Conservation (phyloP, 768 basidiomycete species). For the Hericium coralloides region DNA sequence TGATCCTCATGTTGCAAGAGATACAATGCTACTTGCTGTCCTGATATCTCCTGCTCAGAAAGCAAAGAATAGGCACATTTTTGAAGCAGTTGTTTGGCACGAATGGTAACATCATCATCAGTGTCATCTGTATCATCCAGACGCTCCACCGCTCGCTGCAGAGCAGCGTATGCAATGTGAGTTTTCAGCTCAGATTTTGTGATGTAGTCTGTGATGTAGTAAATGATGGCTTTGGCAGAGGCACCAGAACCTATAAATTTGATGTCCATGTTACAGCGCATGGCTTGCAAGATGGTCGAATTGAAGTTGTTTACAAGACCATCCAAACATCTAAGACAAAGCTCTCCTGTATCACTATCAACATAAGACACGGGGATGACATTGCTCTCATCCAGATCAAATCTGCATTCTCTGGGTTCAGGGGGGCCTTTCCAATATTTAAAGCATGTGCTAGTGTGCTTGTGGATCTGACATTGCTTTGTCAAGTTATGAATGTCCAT, state of each 20-base stretch:
- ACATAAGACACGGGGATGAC: conserved; percentile 10
- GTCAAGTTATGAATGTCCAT: conserved; percentile 11
- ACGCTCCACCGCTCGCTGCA: conserved; percentile 27
- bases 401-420: conserved; percentile 18
- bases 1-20: neutral
- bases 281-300: conserved; percentile 1
- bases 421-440: conserved; percentile 25
- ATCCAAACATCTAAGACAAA: conserved; percentile 27
- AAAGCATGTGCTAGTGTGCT: conserved; percentile 27
- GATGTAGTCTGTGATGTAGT: conserved; percentile 43
- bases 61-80: conserved; percentile 6
- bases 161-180: conserved; percentile 31
- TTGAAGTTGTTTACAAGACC: conserved; percentile 38
- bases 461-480: conserved; percentile 23
- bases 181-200: conserved; percentile 34
- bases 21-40: neutral
- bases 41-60: neutral
- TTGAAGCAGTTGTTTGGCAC: conserved; percentile 18
- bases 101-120: neutral
- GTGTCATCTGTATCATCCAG: conserved; percentile 8
- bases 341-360: conserved; percentile 24
- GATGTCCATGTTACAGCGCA: conserved; percentile 40
- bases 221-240: conserved; percentile 32
- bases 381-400: conserved; percentile 19
- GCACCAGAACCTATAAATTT: conserved; percentile 35